Evolutionary conservation across 2,329 filamentous ascomycete genomes (phyloP).

Genomic region (Orbilia blumenaviensis): DNA sequence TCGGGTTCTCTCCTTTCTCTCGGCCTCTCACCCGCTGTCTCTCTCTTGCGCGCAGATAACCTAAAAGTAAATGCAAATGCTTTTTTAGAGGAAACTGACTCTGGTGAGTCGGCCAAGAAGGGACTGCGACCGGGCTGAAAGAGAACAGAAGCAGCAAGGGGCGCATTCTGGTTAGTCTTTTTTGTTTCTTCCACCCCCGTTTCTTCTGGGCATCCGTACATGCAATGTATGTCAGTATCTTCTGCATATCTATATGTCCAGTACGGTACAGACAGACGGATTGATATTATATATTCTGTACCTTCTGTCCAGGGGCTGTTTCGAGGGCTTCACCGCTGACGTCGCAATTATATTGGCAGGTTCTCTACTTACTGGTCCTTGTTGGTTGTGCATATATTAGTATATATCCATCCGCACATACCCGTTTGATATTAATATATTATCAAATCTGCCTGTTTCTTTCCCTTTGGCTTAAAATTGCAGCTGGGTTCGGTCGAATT

Average conservation of each 20-base stretch:
- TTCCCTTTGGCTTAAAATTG: no score
- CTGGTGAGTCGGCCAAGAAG: not conserved
- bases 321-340: conserved; percentile 1
- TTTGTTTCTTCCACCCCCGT: not conserved
- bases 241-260: not conserved
- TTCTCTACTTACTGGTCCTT: not conserved
- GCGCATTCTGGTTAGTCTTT: not conserved
- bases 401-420: no score
- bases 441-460: no score
- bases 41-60: not conserved
- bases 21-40: no score
- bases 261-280: not conserved
- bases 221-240: no score
- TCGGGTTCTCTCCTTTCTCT: no score
- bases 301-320: conserved; percentile 10
- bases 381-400: no score
- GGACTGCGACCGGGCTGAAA: conserved; percentile 1
- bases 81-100: not conserved
- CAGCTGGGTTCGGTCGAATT: no score
- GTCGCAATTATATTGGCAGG: conserved; percentile 15
- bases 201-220: no score
- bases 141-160: conserved; percentile 11
- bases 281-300: no score
- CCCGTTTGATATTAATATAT: not conserved
- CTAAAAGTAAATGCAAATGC: not conserved